phyloP scores from a whole-genome alignment of 1,284 basidiomycete genomes.

The Waitea zeae region DNA sequence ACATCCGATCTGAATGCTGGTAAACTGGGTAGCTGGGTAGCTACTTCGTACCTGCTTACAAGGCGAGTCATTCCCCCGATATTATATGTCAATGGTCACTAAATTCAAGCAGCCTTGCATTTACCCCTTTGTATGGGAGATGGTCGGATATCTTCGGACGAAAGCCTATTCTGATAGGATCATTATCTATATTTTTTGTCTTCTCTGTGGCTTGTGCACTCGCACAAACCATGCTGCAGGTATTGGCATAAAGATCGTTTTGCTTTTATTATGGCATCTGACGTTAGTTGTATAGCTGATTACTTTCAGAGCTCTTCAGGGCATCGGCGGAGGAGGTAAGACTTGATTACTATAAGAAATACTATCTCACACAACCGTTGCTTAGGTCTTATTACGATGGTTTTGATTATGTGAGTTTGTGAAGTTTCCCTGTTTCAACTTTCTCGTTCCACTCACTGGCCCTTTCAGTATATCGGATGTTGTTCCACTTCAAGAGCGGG shows the following conservation, averaged over 20 bases:
- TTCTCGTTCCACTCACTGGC: no score
- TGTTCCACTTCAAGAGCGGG: slow-evolving; percentile 12
- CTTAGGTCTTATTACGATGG: no score
- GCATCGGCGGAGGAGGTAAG: slow-evolving; percentile 15
- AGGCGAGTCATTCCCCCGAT: slow-evolving; percentile 5
- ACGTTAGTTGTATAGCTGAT: slow-evolving; percentile 22
- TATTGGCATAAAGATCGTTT: neutral
- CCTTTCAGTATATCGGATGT: no score
- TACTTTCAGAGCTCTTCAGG: slow-evolving; percentile 22
- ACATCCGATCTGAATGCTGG: slow-evolving; percentile 19
- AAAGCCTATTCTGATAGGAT: slow-evolving; percentile 20
- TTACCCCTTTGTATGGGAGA: slow-evolving; percentile 16
- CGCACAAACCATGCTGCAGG: slow-evolving; percentile 18
- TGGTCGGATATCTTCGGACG: slow-evolving; percentile 22
- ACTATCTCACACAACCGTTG: no score
- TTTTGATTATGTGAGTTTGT: no score
- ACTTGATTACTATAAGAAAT: no score
- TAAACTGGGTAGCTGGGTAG: slow-evolving; percentile 14
- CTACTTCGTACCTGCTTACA: slow-evolving; percentile 9
- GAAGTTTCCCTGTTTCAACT: no score
- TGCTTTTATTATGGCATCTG: no score
- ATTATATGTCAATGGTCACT: no score
- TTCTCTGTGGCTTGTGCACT: slow-evolving; percentile 16
- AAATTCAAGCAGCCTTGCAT: slow-evolving; percentile 15
- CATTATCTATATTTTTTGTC: slow-evolving; percentile 20